These are phyloP conservation scores for Aspergillus sp. DNA, from an alignment of 2,329 filamentous ascomycete species.

Conservation along the genomic window DNA sequence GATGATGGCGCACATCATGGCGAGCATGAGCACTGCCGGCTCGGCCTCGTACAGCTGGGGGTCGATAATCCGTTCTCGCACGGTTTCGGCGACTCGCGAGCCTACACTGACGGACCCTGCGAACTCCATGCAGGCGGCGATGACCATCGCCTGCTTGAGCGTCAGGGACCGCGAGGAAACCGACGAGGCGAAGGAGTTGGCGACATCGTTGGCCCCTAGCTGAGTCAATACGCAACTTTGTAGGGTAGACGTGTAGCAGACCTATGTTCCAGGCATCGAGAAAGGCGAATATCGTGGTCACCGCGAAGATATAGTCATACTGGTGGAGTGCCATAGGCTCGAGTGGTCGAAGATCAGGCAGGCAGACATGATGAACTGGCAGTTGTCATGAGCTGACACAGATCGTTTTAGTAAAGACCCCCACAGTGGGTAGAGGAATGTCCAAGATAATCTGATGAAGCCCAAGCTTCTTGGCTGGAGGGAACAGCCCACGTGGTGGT, in stretches of 20 bases:
- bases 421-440: too few species aligned
- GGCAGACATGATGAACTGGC: too few species aligned
- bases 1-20: constrained; percentile 26
- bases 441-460: too few species aligned
- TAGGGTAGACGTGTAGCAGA: too few species aligned
- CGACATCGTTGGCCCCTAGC: constrained; percentile 41
- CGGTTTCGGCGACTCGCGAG: constrained; percentile 40
- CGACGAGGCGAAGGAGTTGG: constrained; percentile 52
- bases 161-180: constrained; percentile 52
- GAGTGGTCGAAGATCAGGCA: too few species aligned
- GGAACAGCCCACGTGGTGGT: too few species aligned
- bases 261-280: constrained; percentile 9
- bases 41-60: constrained; percentile 32
- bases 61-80: constrained; percentile 40
- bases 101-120: constrained; percentile 51
- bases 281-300: constrained; percentile 6
- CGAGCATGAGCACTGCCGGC: constrained; percentile 33
- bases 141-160: constrained; percentile 50
- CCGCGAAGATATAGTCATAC: constrained; percentile 10
- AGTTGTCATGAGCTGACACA: too few species aligned
- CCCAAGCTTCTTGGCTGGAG: too few species aligned
- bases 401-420: too few species aligned
- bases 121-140: constrained; percentile 50
- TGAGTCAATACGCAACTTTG: too few species aligned
- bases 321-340: constrained; percentile 9